phyloP scores from a whole-genome alignment of 2,329 filamentous ascomycete species.

The Curvularia lunata region DNA sequence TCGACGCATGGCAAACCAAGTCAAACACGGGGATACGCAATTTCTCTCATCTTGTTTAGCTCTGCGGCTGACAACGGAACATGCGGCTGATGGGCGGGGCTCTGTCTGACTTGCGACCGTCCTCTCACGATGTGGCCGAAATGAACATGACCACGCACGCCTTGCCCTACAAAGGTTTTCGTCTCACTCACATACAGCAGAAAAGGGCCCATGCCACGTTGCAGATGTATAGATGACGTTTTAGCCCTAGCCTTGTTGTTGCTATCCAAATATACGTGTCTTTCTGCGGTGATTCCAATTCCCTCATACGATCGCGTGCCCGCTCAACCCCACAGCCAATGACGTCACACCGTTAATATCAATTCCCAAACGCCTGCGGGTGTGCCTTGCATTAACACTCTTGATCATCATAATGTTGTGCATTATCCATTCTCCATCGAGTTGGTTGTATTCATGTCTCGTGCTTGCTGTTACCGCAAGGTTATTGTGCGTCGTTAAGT shows the following conservation, averaged over 20 bases:
- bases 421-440: slow-evolving; percentile 10
- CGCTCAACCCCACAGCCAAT: slow-evolving; percentile 18
- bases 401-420: slow-evolving; percentile 27
- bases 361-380: slow-evolving; percentile 27
- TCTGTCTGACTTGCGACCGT: not conserved
- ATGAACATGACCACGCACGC: not conserved
- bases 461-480: slow-evolving; percentile 23
- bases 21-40: slow-evolving; percentile 5
- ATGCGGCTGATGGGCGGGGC: not conserved
- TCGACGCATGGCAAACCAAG: slow-evolving; percentile 3
- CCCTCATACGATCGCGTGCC: slow-evolving; percentile 28
- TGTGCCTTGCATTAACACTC: slow-evolving; percentile 46
- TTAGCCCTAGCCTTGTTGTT: slow-evolving; percentile 21
- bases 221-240: slow-evolving; percentile 15
- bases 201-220: not conserved
- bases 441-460: slow-evolving; percentile 10
- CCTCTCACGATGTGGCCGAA: not conserved
- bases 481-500: slow-evolving; percentile 28
- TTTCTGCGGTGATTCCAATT: slow-evolving; percentile 18
- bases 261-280: slow-evolving; percentile 29
- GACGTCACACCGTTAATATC: slow-evolving; percentile 33
- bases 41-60: not conserved
- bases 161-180: not conserved
- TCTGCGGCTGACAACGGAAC: slow-evolving; percentile 30
- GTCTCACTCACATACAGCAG: not conserved